Evolutionary conservation across 2,329 filamentous ascomycete genomes (phyloP), one percentile per base, ranked within the genome.

Genomic region (Claviceps arundinis): DNA sequence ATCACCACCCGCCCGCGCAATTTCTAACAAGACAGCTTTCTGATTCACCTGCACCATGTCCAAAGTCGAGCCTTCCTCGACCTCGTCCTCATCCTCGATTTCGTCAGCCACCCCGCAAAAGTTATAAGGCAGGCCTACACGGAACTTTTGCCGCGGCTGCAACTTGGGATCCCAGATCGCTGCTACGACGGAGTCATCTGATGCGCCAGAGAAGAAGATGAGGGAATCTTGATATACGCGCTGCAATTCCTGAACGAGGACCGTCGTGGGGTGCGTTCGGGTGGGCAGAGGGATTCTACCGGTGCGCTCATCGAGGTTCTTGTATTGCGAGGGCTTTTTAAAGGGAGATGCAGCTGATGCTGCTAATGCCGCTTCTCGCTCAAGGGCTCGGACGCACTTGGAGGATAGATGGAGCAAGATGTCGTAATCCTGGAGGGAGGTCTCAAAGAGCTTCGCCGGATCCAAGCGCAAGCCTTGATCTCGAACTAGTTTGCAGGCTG

Each of bases 391-490:
- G 45, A 78, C 64, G 48, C 70, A 70, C 57, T 77, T 81, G 37
- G 74, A 58, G 16, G 80, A 77, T 19, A 97, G 71, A 61, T 84
- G 79, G 51, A 98, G 72, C n/a, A 91, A 70, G 56, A 97, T 84
- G 64, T 97, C 89, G 65, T 90, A 98, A 57, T 95, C 89, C 9
- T 68, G 67, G 5, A 88, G 73, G 0, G 84, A 80, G 3, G 85
- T 75, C n/a, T 77, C 73, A 69, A 97, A 97, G 8, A 97, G 74
- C 26, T 58, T 54, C 2, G 58, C 41, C 2, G 65, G 59, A 47
- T 83, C 71, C 50, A 88, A 66, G 13, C 69, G 67, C 26, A 77
- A 62, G 26, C 75, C 76, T 37, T 78, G 62, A 7, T 76, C 71
- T 45, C 70, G 71, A 50, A 87, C 69, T 11, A 85, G 65, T 50